These are phyloP conservation scores for Ophiostoma novo-ulmi DNA, from an alignment of 2,329 filamentous ascomycete genomes.

Conservation along the genomic window DNA sequence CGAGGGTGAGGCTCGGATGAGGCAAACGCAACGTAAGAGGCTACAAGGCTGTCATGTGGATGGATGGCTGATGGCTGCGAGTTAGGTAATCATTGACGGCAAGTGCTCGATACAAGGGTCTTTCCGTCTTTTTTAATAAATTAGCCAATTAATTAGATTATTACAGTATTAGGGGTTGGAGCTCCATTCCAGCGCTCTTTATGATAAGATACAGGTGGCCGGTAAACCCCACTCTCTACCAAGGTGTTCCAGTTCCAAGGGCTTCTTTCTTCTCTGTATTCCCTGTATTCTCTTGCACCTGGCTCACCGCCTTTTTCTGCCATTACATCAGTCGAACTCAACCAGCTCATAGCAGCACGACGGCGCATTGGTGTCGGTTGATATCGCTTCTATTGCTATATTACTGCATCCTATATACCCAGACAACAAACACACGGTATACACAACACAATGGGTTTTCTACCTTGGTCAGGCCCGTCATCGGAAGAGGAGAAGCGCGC, in stretches of 20 bases:
- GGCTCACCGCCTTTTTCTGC: constrained; percentile 25
- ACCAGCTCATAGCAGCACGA: not conserved
- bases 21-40: not conserved
- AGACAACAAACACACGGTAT: not conserved
- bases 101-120: not conserved
- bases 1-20: not conserved
- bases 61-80: not conserved
- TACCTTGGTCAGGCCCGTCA: constrained; percentile 36
- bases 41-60: not conserved
- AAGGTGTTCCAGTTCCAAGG: not conserved
- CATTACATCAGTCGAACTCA: constrained; percentile 16
- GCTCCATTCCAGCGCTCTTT: not conserved
- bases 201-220: constrained; percentile 1
- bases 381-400: not conserved
- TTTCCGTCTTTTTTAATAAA: not conserved
- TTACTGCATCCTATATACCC: not conserved
- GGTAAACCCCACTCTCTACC: not conserved
- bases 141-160: not conserved
- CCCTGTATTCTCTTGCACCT: no score
- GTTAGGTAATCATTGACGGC: not conserved
- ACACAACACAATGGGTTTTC: constrained; percentile 43
- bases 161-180: not conserved
- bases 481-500: constrained; percentile 44
- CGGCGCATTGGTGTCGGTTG: constrained; percentile 1
- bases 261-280: not conserved